Evolutionary conservation across 352 stramenopile species (phyloP).

Genomic region (Pelagophyceae sp.): DNA sequence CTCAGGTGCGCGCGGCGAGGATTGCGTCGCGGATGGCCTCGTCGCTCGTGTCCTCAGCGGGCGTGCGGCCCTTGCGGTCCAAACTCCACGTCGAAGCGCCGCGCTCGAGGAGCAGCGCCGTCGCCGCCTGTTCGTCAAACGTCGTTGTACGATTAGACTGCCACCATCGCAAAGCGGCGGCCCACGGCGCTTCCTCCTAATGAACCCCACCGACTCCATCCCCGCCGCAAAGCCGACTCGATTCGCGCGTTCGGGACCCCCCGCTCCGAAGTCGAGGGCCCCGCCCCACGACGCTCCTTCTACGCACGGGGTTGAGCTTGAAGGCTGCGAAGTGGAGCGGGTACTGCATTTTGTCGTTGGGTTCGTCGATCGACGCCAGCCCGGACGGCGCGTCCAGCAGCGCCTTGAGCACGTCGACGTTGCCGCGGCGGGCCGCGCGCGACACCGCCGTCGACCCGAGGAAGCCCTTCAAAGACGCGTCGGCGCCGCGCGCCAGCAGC

Average conservation of each 20-base stretch:
- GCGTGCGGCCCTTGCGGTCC: constrained; percentile 43
- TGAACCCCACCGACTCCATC: no score
- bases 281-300: constrained; percentile 19
- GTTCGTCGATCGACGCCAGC: constrained; percentile 24
- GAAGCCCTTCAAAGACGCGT: constrained; percentile 32
- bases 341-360: constrained; percentile 41
- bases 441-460: constrained; percentile 36
- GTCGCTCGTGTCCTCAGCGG: constrained; percentile 36
- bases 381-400: constrained; percentile 24
- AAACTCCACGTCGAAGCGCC: constrained; percentile 27
- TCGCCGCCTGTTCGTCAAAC: no score
- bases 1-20: constrained; percentile 17
- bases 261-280: constrained; percentile 29
- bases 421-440: constrained; percentile 30
- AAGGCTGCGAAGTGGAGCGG: constrained; percentile 46
- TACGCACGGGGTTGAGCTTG: constrained; percentile 30
- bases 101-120: constrained; percentile 29
- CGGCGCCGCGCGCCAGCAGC: not conserved
- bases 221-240: no score
- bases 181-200: no score
- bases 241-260: no score
- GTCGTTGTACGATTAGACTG: no score
- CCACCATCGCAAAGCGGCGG: no score
- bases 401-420: constrained; percentile 23
- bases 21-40: constrained; percentile 30